Percentiles rank a stretch among this genome's conserved stretches.
These are phyloP conservation scores for Penicillium sp. DNA, from an alignment of 2,329 filamentous ascomycete species.

Conservation along the genomic window DNA sequence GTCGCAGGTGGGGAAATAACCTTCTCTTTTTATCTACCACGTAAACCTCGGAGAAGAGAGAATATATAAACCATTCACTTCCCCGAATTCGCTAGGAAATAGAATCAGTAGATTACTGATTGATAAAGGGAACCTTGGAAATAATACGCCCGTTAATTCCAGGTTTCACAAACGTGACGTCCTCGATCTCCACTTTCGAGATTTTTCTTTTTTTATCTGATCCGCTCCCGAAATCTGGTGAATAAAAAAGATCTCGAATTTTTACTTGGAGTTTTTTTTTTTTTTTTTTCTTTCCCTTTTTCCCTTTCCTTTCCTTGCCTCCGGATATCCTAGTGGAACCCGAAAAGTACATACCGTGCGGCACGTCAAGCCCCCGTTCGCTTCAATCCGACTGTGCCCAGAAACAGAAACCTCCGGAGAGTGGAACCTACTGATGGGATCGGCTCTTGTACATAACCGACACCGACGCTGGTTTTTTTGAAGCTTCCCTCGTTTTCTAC, in stretches of 20 bases:
- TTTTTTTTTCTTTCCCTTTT: neutral
- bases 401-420: slow-evolving; percentile 11
- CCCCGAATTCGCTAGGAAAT: neutral
- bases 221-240: slow-evolving; percentile 12
- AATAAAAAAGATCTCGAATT: neutral
- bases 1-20: neutral
- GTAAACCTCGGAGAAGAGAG: neutral
- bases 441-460: slow-evolving; percentile 14
- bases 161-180: neutral
- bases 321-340: slow-evolving; percentile 1
- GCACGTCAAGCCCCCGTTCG: slow-evolving; percentile 11
- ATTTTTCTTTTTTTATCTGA: slow-evolving; percentile 22
- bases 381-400: slow-evolving; percentile 12
- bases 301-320: neutral
- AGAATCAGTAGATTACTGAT: slow-evolving; percentile 20
- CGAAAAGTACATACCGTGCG: slow-evolving; percentile 12
- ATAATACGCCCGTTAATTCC: slow-evolving; percentile 7
- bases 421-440: slow-evolving; percentile 8
- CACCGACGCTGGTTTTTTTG: neutral
- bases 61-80: neutral
- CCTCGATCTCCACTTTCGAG: slow-evolving; percentile 11
- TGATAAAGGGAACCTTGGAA: slow-evolving; percentile 20
- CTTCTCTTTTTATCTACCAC: neutral
- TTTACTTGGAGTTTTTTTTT: neutral
- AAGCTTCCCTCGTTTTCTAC: slow-evolving; percentile 1